Percentiles rank a stretch among this genome's conserved stretches.
phyloP scores from a whole-genome alignment of 495 filamentous ascomycete genomes.

The Podospora pseudocomata region DNA sequence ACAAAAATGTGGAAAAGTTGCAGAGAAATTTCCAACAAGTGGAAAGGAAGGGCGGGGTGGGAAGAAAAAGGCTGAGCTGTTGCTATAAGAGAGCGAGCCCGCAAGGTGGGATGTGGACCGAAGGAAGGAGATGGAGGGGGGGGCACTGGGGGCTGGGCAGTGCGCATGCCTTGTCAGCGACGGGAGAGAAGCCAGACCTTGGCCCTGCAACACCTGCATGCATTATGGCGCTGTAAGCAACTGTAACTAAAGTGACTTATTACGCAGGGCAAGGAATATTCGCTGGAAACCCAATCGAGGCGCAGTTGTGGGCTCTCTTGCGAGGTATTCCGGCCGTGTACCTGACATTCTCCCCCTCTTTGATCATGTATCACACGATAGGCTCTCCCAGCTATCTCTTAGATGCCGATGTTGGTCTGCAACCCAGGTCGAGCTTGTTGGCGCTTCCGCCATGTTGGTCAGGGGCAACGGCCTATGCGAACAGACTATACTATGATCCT shows the following conservation, averaged over 20 bases:
- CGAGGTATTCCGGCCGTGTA: no score
- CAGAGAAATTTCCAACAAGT: constrained; percentile 8
- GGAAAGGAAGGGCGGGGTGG: constrained; percentile 12
- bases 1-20: constrained; percentile 1
- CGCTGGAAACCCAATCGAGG: constrained; percentile 11
- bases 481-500: constrained; percentile 1
- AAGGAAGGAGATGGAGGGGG: constrained; percentile 5
- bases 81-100: constrained; percentile 15
- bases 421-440: constrained; percentile 7
- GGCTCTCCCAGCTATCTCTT: neutral
- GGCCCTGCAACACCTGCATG: constrained; percentile 9
- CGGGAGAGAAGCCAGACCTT: constrained; percentile 10
- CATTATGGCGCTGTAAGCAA: constrained; percentile 3
- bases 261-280: constrained; percentile 5
- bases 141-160: constrained; percentile 2
- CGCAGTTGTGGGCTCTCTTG: constrained; percentile 3
- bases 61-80: constrained; percentile 12
- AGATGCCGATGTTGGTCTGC: neutral
- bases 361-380: no score
- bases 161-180: constrained; percentile 12
- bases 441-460: constrained; percentile 14
- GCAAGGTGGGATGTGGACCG: constrained; percentile 11
- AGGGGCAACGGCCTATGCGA: constrained; percentile 9
- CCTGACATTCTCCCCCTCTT: neutral
- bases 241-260: constrained; percentile 4